Conservation (phyloP, 768 basidiomycete genomes). For the Amanita jacksonii region DNA sequence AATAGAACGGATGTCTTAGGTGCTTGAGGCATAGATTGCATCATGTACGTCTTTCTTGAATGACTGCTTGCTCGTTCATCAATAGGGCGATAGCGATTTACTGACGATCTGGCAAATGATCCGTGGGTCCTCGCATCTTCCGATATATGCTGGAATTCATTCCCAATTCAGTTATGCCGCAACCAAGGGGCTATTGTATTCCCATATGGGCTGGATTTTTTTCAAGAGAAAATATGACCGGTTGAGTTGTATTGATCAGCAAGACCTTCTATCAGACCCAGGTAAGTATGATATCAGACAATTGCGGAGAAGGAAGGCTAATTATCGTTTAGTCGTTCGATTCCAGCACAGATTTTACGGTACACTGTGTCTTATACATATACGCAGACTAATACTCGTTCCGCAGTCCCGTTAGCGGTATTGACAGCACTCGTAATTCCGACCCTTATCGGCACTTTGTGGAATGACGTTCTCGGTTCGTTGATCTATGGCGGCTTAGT, state of each 20-base stretch:
- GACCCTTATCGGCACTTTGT: slow-evolving; percentile 39
- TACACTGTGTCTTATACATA: slow-evolving; percentile 14
- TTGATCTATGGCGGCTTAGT: slow-evolving; percentile 68
- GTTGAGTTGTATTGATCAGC: slow-evolving; percentile 53
- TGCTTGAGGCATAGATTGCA: slow-evolving; percentile 67
- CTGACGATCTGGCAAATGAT: slow-evolving; percentile 59
- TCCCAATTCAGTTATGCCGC: slow-evolving; percentile 50
- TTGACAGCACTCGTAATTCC: slow-evolving; percentile 53
- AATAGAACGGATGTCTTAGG: slow-evolving; percentile 24
- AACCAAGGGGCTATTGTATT: slow-evolving; percentile 61
- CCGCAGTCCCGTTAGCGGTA: slow-evolving; percentile 48
- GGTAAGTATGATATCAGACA: slow-evolving; percentile 31
- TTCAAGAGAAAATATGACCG: slow-evolving; percentile 59
- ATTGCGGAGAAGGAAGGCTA: not conserved
- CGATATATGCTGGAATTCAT: not conserved
- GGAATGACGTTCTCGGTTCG: slow-evolving; percentile 57
- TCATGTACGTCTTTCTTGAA: slow-evolving; percentile 37
- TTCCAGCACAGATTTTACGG: slow-evolving; percentile 66
- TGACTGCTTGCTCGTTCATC: slow-evolving; percentile 2
- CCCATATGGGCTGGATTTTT: slow-evolving; percentile 86
- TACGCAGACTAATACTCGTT: not conserved
- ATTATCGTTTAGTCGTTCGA: slow-evolving; percentile 43
- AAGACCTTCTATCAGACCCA: slow-evolving; percentile 60
- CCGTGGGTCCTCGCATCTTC: slow-evolving; percentile 43
- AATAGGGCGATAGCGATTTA: slow-evolving; percentile 40